Conservation (phyloP, 495 filamentous ascomycete genomes). For the Echria macrotheca region DNA sequence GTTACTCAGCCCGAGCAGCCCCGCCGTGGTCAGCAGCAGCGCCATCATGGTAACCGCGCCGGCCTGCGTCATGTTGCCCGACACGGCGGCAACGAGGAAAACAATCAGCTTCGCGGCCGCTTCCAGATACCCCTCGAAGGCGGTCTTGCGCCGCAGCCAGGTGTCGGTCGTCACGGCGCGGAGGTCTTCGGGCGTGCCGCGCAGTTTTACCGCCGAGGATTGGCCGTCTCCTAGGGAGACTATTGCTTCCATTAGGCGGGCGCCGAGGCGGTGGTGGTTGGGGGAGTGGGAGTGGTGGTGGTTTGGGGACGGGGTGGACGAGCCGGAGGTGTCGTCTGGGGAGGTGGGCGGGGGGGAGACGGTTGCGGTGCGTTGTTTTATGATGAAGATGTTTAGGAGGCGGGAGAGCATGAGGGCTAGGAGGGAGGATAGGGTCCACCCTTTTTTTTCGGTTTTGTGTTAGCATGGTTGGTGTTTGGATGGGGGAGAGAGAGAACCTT, state of each 20-base stretch:
- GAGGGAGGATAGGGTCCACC: constrained; percentile 45
- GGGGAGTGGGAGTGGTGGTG: background rate
- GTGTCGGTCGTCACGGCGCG: constrained; percentile 51
- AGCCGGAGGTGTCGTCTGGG: background rate
- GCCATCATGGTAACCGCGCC: constrained; percentile 45
- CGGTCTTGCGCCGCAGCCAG: constrained; percentile 51
- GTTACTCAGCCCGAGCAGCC: constrained; percentile 48
- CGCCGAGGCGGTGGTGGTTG: background rate
- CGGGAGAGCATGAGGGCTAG: constrained; percentile 46
- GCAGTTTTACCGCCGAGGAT: constrained; percentile 36
- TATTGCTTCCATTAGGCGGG: constrained; percentile 26
- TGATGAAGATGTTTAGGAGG: constrained; percentile 49
- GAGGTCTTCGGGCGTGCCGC: constrained; percentile 49
- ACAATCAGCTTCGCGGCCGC: constrained; percentile 49
- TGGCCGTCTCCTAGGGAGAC: constrained; percentile 28
- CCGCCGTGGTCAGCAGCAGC: constrained; percentile 45
- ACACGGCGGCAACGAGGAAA: constrained; percentile 47
- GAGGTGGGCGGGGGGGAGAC: constrained; percentile 2
- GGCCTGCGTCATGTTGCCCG: constrained; percentile 43
- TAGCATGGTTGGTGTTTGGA: background rate
- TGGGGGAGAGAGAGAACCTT: constrained; percentile 9
- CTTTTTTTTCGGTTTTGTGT: constrained; percentile 16
- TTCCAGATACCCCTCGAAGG: constrained; percentile 40
- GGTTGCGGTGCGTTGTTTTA: constrained; percentile 41
- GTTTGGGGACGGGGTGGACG: background rate